Conservation (phyloP, 345 rosid species). For the Camelina hispida region DNA sequence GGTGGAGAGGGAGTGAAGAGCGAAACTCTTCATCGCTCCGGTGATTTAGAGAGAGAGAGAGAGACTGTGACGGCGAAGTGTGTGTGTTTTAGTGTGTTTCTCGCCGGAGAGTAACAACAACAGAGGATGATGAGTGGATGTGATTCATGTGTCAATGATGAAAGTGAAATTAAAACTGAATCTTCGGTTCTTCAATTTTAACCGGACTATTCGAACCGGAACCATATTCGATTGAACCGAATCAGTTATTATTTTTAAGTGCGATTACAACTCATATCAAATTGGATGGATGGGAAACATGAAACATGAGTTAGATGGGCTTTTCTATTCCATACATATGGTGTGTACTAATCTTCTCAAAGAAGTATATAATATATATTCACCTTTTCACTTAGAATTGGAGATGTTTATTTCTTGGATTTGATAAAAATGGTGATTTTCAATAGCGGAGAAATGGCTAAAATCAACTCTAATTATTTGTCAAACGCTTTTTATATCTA, state of each 20-base stretch:
- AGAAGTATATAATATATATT: too few relatives aligned
- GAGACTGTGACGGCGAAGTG: neutral
- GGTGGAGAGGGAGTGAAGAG: slow-evolving; percentile 60
- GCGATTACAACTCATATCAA: neutral
- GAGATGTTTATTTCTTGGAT: too few relatives aligned
- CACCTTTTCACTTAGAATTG: too few relatives aligned
- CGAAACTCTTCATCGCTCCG: slow-evolving; percentile 70
- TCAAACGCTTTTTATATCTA: too few relatives aligned
- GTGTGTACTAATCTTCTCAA: neutral
- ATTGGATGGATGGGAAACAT: neutral
- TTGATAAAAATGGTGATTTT: too few relatives aligned
- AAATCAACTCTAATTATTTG: too few relatives aligned
- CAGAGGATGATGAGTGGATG: slow-evolving; percentile 33
- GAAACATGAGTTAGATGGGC: neutral
- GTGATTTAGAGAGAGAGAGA: slow-evolving; percentile 20
- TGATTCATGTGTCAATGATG: neutral
- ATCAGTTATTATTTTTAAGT: neutral
- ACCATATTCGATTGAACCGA: neutral
- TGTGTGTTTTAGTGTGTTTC: neutral
- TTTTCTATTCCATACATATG: neutral
- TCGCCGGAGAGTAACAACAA: slow-evolving; percentile 28
- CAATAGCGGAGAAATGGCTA: too few relatives aligned
- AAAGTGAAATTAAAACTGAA: slow-evolving; percentile 9
- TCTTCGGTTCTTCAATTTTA: neutral
- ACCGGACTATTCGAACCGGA: slow-evolving; percentile 17